Evolutionary conservation across 2,329 filamentous ascomycete genomes (phyloP).

Genomic region (Acrodontium crateriforme): DNA sequence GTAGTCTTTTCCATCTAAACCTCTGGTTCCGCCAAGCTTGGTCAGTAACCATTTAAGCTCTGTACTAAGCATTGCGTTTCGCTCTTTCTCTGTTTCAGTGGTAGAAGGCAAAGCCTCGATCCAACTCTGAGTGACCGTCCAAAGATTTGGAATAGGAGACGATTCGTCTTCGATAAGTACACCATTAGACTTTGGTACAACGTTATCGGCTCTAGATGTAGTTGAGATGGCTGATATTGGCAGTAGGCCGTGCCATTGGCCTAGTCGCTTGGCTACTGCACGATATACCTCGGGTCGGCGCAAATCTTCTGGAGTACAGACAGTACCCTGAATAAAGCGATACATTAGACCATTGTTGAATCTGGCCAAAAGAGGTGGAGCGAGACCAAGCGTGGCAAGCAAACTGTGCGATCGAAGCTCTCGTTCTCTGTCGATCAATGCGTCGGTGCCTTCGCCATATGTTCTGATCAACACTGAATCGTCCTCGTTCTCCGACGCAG

Average conservation of each 20-base stretch:
- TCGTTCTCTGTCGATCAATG: constrained; percentile 91
- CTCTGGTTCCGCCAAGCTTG: constrained; percentile 61
- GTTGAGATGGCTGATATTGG: constrained; percentile 39
- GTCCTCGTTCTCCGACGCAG: constrained; percentile 63
- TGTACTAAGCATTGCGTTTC: constrained; percentile 54
- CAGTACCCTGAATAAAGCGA: constrained; percentile 69
- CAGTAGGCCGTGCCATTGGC: constrained; percentile 77
- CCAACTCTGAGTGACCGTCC: constrained; percentile 96
- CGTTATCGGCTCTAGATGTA: constrained; percentile 19
- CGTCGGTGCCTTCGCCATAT: constrained; percentile 85
- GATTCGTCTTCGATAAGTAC: no score
- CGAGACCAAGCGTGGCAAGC: constrained; percentile 68
- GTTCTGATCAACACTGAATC: constrained; percentile 82
- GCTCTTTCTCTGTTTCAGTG: constrained; percentile 53
- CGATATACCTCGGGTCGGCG: constrained; percentile 61
- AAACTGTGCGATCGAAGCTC: constrained; percentile 55
- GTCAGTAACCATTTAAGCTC: constrained; percentile 59
- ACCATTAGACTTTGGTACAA: constrained; percentile 11
- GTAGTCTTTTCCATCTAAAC: constrained; percentile 63
- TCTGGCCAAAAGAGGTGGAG: constrained; percentile 73
- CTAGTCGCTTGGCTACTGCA: constrained; percentile 70
- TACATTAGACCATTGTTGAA: constrained; percentile 97
- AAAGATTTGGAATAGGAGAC: constrained; percentile 73
- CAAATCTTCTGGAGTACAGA: constrained; percentile 69
- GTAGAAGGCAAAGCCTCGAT: constrained; percentile 66